Conservation (phyloP, 2,329 filamentous ascomycete species). For the Capronia epimyces region DNA sequence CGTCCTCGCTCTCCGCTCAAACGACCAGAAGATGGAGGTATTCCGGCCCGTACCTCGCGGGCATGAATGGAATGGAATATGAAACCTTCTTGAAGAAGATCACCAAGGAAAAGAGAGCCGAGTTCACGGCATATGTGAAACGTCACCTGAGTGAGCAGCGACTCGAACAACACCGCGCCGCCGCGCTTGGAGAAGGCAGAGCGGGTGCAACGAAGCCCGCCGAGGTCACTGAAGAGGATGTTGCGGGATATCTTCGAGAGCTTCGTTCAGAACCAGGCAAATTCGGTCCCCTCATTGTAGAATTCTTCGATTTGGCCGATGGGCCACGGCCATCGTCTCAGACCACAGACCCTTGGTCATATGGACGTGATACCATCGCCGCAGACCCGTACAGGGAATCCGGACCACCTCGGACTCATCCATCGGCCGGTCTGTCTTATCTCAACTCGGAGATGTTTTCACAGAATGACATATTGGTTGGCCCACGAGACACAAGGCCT, state of each 20-base stretch:
- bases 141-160: slow-evolving; percentile 33
- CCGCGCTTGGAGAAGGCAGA: slow-evolving; percentile 39
- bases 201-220: slow-evolving; percentile 32
- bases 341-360: slow-evolving; percentile 22
- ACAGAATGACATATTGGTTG: slow-evolving; percentile 56
- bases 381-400: slow-evolving; percentile 41
- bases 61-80: slow-evolving; percentile 53
- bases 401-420: slow-evolving; percentile 58
- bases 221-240: slow-evolving; percentile 42
- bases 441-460: slow-evolving; percentile 51
- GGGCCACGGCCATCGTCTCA: slow-evolving; percentile 36
- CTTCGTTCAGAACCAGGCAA: slow-evolving; percentile 40
- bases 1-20: background rate
- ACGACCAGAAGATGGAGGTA: slow-evolving; percentile 47
- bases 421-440: slow-evolving; percentile 60
- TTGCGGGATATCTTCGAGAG: slow-evolving; percentile 43
- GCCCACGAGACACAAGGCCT: slow-evolving; percentile 50
- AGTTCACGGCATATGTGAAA: slow-evolving; percentile 35
- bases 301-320: slow-evolving; percentile 53
- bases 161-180: slow-evolving; percentile 35
- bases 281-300: slow-evolving; percentile 49
- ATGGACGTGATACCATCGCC: slow-evolving; percentile 26
- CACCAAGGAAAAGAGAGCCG: slow-evolving; percentile 18
- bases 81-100: slow-evolving; percentile 46
- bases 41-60: slow-evolving; percentile 54